Evolutionary conservation across 2,329 filamentous ascomycete species (phyloP).

Genomic region (Fusarium hostae): DNA sequence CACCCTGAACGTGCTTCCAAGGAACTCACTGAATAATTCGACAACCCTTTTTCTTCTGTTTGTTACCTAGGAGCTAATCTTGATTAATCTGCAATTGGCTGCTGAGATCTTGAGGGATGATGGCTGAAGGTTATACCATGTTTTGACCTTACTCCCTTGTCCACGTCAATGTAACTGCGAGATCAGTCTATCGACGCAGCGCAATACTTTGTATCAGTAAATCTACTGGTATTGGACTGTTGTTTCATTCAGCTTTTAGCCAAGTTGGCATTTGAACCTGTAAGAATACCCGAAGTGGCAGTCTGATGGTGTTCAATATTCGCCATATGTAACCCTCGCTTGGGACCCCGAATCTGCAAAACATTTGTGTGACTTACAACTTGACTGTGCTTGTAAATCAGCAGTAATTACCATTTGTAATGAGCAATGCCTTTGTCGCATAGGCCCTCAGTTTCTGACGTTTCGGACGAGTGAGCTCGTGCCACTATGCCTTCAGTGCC

Average conservation of each 20-base stretch:
- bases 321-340: slow-evolving; percentile 12
- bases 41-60: background rate
- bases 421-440: background rate
- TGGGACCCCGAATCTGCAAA: slow-evolving; percentile 16
- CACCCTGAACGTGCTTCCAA: background rate
- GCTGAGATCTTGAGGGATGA: background rate
- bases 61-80: background rate
- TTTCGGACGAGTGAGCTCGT: slow-evolving; percentile 9
- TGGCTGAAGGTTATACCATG: background rate
- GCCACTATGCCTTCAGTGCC: slow-evolving; percentile 8
- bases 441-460: background rate
- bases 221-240: background rate
- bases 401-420: background rate
- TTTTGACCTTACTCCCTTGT: background rate
- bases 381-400: background rate
- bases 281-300: slow-evolving; percentile 1
- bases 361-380: background rate
- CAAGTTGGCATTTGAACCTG: background rate
- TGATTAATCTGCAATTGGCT: too few relatives aligned
- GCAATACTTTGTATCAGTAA: background rate
- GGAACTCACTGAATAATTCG: background rate
- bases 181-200: background rate
- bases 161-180: background rate
- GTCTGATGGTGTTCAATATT: background rate
- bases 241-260: background rate